Percentiles rank a stretch among this genome's conserved stretches.
Evolutionary conservation across 164 flowering plant species (phyloP).

Genomic region (Sextonia rubra): DNA sequence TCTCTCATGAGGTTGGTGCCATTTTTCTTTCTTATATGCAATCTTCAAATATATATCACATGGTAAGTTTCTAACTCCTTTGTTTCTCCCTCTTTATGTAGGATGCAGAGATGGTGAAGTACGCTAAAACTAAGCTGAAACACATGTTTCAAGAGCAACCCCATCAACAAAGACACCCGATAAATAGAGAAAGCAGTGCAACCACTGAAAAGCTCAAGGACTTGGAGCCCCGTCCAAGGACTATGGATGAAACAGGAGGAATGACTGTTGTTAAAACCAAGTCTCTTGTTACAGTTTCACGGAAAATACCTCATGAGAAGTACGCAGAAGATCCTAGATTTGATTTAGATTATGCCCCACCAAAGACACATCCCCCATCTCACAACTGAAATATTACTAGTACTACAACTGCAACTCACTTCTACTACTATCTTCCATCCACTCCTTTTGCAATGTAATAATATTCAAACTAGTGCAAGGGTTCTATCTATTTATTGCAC

Average conservation of each 20-base stretch:
- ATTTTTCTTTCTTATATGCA: neutral
- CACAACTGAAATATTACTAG: conserved; percentile 39
- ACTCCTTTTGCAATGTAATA: neutral
- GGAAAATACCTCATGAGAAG: conserved; percentile 21
- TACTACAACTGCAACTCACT: neutral
- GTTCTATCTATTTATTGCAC: neutral
- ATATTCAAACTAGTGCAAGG: neutral
- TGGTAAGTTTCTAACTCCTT: neutral
- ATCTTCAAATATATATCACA: neutral
- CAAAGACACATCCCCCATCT: conserved; percentile 65
- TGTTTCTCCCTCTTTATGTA: conserved; percentile 7
- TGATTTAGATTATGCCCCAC: conserved; percentile 54
- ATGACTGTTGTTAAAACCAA: conserved; percentile 5
- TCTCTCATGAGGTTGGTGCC: conserved; percentile 25
- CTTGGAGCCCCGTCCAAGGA: conserved; percentile 10
- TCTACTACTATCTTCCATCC: neutral
- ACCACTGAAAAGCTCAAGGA: conserved; percentile 10
- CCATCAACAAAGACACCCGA: neutral
- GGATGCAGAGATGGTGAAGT: conserved; percentile 15
- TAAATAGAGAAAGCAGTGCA: conserved; percentile 13
- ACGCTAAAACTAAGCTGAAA: too few species aligned
- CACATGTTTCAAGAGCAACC: neutral
- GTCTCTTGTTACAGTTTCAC: conserved; percentile 24
- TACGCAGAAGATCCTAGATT: conserved; percentile 20
- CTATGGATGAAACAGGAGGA: conserved; percentile 1